Base-by-base conservation (phyloP, 2,329 filamentous ascomycete species). In the Aspergillus terreus region DNA sequence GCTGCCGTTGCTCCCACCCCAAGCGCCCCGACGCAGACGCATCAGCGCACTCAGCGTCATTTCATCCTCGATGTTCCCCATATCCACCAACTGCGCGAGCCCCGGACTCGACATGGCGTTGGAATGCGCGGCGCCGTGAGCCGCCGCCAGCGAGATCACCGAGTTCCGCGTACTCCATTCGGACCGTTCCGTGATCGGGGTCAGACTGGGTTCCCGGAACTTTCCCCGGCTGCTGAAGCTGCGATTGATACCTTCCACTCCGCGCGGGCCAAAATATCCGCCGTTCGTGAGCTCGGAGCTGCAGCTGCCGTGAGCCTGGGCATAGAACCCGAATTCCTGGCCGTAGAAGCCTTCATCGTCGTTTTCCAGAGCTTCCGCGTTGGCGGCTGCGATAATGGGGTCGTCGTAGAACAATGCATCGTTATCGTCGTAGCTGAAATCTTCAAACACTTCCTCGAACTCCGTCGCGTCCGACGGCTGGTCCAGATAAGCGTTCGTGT, bases 141-240 rank as follows among this genome's bases (percentile, higher is more conserved):
- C 14, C 5, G 84, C 73, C 6, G 77, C 78, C 55, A 92, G 75
- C 52, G 87, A 90, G 75, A 95, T 88, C 52, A 95, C 83, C 1
- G 89, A 95, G 67, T 96, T 97, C 42, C 94, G 84, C 53, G 95
- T 96, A 40, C 90, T 96, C 76, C 95, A 96, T 71, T 99, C 94
- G 53, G 90, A 95, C 11, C 92, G 83, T 69, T 97, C 94, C 0
- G 92, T 97, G 62, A 99, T 97, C 5, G 94, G 94, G 1, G 94
- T 97, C 44, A 99, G 76, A 62, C 94, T 96, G 1, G 94, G 92
- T 67, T 96, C 92, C 38, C 87, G 83, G 17, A 88, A 88, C 27
- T 86, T 83, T 47, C 85, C 78, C 12, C 85, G 83, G 17, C 89
- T 91, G 58, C 88, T 94, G 49, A 83, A 83, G 56, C 80, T 86